phyloP scores from a whole-genome alignment of 805 yeast genomes.

The Hyphopichia homilentoma region DNA sequence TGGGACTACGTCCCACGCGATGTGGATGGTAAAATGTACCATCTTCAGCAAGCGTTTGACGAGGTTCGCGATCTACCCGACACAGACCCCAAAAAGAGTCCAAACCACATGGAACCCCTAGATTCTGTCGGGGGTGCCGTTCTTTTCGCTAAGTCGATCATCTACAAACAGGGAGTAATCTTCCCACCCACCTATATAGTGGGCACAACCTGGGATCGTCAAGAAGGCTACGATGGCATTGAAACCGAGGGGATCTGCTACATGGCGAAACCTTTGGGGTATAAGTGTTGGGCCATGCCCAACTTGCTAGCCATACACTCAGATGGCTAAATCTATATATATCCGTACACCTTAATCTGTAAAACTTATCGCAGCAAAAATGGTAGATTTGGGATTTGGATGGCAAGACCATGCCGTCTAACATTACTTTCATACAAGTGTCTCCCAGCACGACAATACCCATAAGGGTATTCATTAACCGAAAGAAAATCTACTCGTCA shows the following conservation, averaged over 20 bases:
- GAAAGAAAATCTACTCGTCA: conserved; percentile 15
- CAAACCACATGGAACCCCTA: conserved; percentile 17
- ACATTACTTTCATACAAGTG: too few relatives aligned
- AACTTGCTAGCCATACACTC: conserved; percentile 40
- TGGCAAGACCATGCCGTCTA: too few relatives aligned
- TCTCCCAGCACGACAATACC: too few relatives aligned
- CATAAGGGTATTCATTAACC: conserved; percentile 18
- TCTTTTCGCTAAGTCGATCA: conserved; percentile 38
- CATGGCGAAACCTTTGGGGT: conserved; percentile 42
- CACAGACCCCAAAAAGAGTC: conserved; percentile 5
- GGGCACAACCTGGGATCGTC: conserved; percentile 45
- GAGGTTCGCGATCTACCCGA: conserved; percentile 7
- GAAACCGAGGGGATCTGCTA: conserved; percentile 55
- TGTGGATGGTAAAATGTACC: conserved; percentile 22
- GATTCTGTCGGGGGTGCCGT: conserved; percentile 56
- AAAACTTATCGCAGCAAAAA: neutral
- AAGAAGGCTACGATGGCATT: conserved; percentile 51
- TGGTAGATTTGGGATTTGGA: too few relatives aligned
- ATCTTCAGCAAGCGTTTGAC: conserved; percentile 18
- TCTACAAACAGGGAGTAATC: conserved; percentile 43
- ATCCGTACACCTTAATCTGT: conserved; percentile 1
- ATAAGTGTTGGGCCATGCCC: conserved; percentile 49
- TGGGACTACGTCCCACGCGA: conserved; percentile 34
- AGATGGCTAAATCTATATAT: conserved; percentile 1
- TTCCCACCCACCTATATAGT: conserved; percentile 45